A percentile compares a stretch with the other conserved stretches of the same genome.
Evolutionary conservation across 345 rosid species (phyloP).

Genomic region (Pistacia integerrima): DNA sequence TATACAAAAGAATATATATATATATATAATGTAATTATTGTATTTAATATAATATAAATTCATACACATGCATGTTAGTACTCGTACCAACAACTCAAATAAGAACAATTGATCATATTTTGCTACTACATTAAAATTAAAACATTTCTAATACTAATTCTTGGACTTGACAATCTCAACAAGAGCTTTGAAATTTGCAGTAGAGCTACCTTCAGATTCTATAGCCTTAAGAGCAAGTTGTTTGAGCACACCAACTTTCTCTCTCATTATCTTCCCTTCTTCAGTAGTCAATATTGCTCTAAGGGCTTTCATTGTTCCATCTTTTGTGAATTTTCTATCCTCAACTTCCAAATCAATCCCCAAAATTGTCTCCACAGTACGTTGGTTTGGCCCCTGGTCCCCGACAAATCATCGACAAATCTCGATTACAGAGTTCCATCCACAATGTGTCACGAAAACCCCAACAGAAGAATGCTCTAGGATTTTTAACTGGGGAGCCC

Average conservation of each 20-base stretch:
- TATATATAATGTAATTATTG: no score
- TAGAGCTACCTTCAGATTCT: constrained; percentile 38
- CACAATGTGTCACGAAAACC: constrained; percentile 58
- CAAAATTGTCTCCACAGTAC: constrained; percentile 46
- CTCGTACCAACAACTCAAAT: no score
- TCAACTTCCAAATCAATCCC: constrained; percentile 44
- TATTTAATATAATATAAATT: no score
- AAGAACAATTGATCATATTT: no score
- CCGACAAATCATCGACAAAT: constrained; percentile 53
- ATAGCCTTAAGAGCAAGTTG: constrained; percentile 40
- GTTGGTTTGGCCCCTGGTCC: constrained; percentile 44
- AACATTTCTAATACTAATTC: neutral
- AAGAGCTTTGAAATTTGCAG: constrained; percentile 34
- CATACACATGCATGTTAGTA: no score
- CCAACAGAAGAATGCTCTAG: constrained; percentile 51
- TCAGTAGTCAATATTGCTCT: constrained; percentile 27
- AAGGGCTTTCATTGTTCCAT: constrained; percentile 31
- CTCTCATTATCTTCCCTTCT: constrained; percentile 45
- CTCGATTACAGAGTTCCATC: constrained; percentile 63
- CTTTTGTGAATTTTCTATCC: constrained; percentile 40
- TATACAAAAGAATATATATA: no score
- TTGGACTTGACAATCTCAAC: constrained; percentile 25
- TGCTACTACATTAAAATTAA: no score
- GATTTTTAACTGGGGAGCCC: constrained; percentile 62
- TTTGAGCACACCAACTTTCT: constrained; percentile 18